These are phyloP conservation scores for Mortierella sp. DNA, from an alignment of 371 early-diverging fungal species.

Conservation along the genomic window DNA sequence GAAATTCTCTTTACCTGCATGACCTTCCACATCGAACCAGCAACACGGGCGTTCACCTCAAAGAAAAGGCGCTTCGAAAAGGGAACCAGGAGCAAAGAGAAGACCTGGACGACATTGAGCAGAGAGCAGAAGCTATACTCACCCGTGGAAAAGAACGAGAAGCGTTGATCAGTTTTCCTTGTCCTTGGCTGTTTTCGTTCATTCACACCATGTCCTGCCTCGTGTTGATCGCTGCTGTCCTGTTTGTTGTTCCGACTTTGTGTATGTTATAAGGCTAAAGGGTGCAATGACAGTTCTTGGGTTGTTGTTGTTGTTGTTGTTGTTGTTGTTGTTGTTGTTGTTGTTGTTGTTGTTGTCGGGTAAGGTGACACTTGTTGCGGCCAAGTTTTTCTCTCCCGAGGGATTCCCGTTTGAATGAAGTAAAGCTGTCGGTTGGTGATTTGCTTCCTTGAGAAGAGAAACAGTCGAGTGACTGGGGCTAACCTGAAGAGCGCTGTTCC, in stretches of 20 bases:
- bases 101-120: slow-evolving; percentile 69
- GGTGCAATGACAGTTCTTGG: too few relatives aligned
- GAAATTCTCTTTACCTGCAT: slow-evolving; percentile 67
- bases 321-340: not conserved
- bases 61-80: slow-evolving; percentile 68
- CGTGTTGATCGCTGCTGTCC: not conserved
- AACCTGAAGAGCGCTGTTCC: slow-evolving; percentile 59
- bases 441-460: not conserved
- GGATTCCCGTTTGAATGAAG: not conserved
- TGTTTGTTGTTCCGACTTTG: not conserved
- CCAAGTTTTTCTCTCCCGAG: not conserved
- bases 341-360: not conserved
- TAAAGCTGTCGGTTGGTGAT: not conserved
- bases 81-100: slow-evolving; percentile 67
- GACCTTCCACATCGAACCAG: slow-evolving; percentile 72
- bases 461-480: not conserved
- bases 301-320: not conserved
- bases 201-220: not conserved
- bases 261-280: not conserved
- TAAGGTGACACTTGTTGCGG: not conserved
- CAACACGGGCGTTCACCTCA: slow-evolving; percentile 70
- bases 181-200: not conserved
- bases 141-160: not conserved
- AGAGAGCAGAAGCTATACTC: slow-evolving; percentile 48
- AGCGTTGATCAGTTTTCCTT: not conserved